Conservation (phyloP, 2,329 filamentous ascomycete genomes). For the Aspergillus fumigatus region DNA sequence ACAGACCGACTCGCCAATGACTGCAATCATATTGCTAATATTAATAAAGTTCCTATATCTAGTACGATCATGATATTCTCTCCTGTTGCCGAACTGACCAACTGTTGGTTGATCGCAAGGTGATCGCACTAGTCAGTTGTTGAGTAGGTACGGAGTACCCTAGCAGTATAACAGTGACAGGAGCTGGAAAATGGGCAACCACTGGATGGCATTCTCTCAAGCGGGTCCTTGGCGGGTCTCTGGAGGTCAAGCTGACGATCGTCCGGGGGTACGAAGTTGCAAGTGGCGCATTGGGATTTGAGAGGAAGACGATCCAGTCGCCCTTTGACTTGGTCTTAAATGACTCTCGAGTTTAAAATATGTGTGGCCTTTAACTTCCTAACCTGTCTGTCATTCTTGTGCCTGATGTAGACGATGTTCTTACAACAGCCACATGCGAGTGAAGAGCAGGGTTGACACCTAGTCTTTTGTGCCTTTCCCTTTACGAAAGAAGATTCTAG, state of each 20-base stretch:
- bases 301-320: not conserved
- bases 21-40: not conserved
- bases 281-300: not conserved
- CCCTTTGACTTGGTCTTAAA: not conserved
- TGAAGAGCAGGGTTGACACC: not conserved
- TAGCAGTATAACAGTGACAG: not conserved
- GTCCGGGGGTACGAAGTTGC: constrained; percentile 8
- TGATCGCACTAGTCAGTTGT: not conserved
- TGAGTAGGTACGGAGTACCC: too few species aligned
- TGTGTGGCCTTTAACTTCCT: too few species aligned
- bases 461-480: not conserved
- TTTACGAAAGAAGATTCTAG: not conserved
- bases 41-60: not conserved
- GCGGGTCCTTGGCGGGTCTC: constrained; percentile 8
- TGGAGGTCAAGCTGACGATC: constrained; percentile 11
- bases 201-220: not conserved
- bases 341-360: not conserved
- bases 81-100: not conserved
- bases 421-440: too few species aligned
- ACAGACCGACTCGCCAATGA: not conserved
- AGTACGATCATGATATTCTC: not conserved
- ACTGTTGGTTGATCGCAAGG: not conserved
- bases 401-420: too few species aligned
- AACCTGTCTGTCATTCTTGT: too few species aligned
- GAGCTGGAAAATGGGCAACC: not conserved